Conservation (phyloP, 352 stramenopile species). For the Stramenopiles sp. region DNA sequence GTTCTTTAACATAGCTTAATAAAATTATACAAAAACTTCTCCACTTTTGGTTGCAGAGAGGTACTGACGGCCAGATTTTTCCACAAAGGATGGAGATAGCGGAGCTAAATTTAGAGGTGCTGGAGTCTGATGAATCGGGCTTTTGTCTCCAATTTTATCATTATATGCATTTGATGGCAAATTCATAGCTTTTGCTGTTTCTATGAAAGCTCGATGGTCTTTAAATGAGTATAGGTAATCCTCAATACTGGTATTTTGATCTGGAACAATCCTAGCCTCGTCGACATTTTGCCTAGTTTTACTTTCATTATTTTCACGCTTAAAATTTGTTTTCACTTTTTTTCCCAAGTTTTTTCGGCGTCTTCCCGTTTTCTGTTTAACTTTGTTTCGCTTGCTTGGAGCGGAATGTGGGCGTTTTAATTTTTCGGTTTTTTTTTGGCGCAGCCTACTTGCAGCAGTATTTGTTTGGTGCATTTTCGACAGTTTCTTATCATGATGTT, state of each 20-base stretch:
- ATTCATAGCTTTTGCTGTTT: background rate
- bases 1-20: too few relatives aligned
- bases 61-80: background rate
- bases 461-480: too few relatives aligned
- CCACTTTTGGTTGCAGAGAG: background rate
- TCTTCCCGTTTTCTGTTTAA: background rate
- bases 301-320: background rate
- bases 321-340: too few relatives aligned
- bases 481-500: too few relatives aligned
- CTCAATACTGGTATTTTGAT: background rate
- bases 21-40: background rate
- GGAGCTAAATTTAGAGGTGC: background rate
- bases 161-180: too few relatives aligned
- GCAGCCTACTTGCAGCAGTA: background rate
- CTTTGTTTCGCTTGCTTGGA: background rate
- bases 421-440: background rate
- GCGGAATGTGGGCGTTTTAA: background rate
- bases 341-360: too few relatives aligned
- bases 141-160: too few relatives aligned
- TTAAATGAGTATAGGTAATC: background rate
- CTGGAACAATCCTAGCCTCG: too few relatives aligned
- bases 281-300: background rate
- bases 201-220: background rate
- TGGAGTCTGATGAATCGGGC: too few relatives aligned
- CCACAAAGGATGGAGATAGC: background rate